phyloP scores from a whole-genome alignment of 208 protist genomes.

The Acanthamoeba healyi region DNA sequence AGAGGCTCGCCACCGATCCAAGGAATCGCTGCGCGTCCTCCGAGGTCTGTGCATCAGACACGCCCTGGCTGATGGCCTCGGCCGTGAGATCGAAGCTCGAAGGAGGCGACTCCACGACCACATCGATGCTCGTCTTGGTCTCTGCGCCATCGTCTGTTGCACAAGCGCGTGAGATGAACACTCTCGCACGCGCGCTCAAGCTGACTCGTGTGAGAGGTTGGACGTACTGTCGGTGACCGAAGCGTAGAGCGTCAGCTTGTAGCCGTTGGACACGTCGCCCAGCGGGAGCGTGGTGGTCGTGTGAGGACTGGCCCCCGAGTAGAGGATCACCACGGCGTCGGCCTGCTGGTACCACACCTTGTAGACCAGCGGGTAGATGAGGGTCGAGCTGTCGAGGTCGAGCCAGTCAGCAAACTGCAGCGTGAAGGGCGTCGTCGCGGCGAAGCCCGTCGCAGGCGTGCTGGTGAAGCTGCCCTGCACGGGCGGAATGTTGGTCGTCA shows the following conservation, averaged over 20 bases:
- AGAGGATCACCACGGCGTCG: background rate
- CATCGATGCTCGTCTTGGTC: background rate
- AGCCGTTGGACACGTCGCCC: background rate
- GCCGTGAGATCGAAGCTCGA: background rate
- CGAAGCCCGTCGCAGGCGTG: background rate
- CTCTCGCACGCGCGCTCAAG: too few relatives aligned
- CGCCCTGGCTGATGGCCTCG: background rate
- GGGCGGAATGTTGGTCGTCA: background rate
- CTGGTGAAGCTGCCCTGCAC: background rate
- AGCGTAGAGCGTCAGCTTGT: background rate
- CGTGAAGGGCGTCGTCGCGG: background rate
- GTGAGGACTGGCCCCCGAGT: background rate
- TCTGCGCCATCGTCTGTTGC: background rate
- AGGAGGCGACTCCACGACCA: background rate
- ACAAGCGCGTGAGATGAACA: too few relatives aligned
- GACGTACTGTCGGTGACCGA: constrained; percentile 20
- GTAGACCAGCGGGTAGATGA: background rate
- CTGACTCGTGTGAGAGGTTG: too few relatives aligned
- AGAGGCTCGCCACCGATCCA: background rate
- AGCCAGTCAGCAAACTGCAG: background rate
- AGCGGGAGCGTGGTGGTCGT: background rate
- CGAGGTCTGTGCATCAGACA: background rate
- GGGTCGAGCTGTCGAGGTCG: background rate
- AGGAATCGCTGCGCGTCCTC: background rate
- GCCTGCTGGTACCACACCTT: constrained; percentile 1